These are phyloP conservation scores for Leishmania guyanensis DNA, from an alignment of 208 protist genomes.

Conservation along the genomic window DNA sequence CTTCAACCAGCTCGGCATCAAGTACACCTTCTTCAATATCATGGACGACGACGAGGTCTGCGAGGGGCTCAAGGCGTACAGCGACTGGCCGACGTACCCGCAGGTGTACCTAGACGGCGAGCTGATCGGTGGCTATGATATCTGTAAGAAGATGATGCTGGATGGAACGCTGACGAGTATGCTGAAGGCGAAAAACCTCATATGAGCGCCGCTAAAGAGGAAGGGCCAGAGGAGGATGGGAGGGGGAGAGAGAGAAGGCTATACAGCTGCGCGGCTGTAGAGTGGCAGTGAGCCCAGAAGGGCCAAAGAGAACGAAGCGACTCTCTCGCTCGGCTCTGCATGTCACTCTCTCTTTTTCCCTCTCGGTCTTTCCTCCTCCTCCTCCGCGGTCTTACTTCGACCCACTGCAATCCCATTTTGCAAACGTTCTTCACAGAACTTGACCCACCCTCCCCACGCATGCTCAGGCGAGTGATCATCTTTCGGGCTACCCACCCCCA, in stretches of 20 bases:
- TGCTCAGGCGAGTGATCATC: background rate
- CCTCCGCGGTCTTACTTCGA: background rate
- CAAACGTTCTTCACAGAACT: background rate
- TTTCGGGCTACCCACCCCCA: background rate
- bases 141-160: slow-evolving; percentile 85
- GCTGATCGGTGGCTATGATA: slow-evolving; percentile 91
- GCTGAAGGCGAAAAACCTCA: slow-evolving; percentile 79
- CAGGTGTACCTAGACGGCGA: slow-evolving; percentile 93
- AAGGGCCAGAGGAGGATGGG: background rate
- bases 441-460: background rate
- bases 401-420: background rate
- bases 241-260: too few species aligned
- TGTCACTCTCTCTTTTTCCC: background rate
- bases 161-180: slow-evolving; percentile 68
- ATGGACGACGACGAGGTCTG: slow-evolving; percentile 88
- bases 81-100: slow-evolving; percentile 94
- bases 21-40: slow-evolving; percentile 92
- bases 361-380: background rate
- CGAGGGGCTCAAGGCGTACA: slow-evolving; percentile 90
- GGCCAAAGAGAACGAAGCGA: background rate
- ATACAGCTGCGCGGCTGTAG: background rate
- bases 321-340: background rate
- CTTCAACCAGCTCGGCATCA: slow-evolving; percentile 67
- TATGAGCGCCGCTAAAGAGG: slow-evolving; percentile 24
- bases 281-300: background rate